Base-by-base conservation (phyloP, 208 protist species). In the Trypanosoma caninum region DNA sequence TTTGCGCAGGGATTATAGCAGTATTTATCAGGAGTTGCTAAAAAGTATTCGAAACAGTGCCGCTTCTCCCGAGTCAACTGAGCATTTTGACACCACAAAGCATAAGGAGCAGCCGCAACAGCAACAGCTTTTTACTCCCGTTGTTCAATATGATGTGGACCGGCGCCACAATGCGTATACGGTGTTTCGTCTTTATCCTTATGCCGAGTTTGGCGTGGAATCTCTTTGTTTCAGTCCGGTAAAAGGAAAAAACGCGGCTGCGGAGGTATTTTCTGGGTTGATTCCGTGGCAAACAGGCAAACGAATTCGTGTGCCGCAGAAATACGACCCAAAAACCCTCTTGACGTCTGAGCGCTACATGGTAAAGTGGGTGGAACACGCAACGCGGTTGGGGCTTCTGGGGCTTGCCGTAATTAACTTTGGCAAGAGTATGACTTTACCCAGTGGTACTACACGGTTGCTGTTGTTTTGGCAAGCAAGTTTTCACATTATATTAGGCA, bases 271-370 rank as follows among this genome's bases (percentile, higher is more conserved):
- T 59, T 87, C 62, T 58, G 88, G 84, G 23, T 62, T 72, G 44
- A 91, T 94, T 35, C 88, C 88, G 35, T 94, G 88, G 84, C 88
- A 94, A 66, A 94, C 84, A 30, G 88, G 84, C 2, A 94, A 94
- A 63, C 84, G 88, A 46, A 89, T 94, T 67, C 74, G 78, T 31
- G 88, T 94, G 28, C 88, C 88, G 25, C 88, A 94, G 70, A 94
- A 94, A 69, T 94, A 94, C 69, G 88, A 94, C 65, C 88, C 88
- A 31, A 94, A 94, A 64, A 94, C 88, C 28, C 60, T 94, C 28
- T 72, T 94, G 37, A 90, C 88, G 31, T 84, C 84, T n/a, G 84
- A 94, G 80, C 79, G 88, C 2, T 91, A 91, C 72, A 92, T 94
- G 84, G 82, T 85, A 34, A 91, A 94, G 76, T 94, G 88, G 84